phyloP scores from a whole-genome alignment of 2,329 filamentous ascomycete genomes.

The Claviceps digitariae region DNA sequence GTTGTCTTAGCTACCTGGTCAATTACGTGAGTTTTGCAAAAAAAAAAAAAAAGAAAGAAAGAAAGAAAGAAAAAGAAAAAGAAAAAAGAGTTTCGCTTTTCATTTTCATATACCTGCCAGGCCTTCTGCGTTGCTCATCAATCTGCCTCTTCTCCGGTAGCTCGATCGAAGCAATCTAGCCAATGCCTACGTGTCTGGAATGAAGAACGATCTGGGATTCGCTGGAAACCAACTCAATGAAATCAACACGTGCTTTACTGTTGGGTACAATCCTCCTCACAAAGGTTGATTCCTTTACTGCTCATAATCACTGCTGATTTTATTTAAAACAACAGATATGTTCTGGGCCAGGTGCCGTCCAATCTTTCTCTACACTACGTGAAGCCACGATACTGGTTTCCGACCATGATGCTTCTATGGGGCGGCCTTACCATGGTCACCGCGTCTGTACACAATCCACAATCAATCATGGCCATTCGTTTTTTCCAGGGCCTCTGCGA shows the following conservation, averaged over 20 bases:
- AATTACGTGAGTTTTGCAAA: not conserved
- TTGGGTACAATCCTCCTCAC: no score
- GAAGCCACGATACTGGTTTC: conserved; percentile 49
- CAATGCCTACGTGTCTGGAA: conserved; percentile 28
- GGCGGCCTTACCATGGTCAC: conserved; percentile 46
- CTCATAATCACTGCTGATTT: no score
- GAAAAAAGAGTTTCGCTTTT: not conserved
- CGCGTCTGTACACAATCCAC: conserved; percentile 23
- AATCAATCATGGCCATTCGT: conserved; percentile 23
- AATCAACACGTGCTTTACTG: conserved; percentile 38
- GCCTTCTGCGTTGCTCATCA: not conserved
- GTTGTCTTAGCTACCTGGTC: conserved; percentile 4
- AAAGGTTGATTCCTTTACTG: no score
- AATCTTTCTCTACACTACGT: conserved; percentile 51
- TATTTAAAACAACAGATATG: conserved; percentile 20
- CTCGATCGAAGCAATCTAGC: conserved; percentile 21
- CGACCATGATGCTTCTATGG: conserved; percentile 50
- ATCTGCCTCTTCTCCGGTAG: not conserved
- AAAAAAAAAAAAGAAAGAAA: not conserved
- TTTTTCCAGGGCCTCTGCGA: conserved; percentile 26
- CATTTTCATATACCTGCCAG: not conserved
- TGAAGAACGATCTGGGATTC: conserved; percentile 38
- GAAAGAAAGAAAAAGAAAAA: not conserved
- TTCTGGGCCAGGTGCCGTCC: conserved; percentile 47
- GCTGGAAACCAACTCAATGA: conserved; percentile 35